Conservation (phyloP, 192 early-diverging fungal genomes). For the Endogone sp. region DNA sequence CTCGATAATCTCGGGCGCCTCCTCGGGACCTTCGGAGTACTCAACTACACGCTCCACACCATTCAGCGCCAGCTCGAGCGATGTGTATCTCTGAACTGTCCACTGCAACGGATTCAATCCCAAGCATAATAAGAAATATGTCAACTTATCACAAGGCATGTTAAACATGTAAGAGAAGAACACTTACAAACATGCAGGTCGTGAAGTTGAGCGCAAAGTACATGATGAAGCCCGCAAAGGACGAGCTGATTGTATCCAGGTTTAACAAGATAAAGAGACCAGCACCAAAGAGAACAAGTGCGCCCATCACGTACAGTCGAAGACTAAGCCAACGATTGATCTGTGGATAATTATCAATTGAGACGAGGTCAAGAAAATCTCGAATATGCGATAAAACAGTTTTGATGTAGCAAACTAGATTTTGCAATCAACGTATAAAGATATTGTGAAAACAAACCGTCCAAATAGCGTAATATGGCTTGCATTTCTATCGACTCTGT, state of each 20-base stretch:
- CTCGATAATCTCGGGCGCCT: conserved; percentile 55
- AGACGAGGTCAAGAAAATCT: no score
- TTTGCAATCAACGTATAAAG: no score
- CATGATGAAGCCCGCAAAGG: conserved; percentile 81
- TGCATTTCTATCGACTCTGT: conserved; percentile 52
- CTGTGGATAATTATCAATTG: no score
- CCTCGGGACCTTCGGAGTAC: conserved; percentile 78
- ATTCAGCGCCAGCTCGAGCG: conserved; percentile 83
- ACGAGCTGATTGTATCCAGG: conserved; percentile 54
- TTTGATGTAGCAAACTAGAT: no score
- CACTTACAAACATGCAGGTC: neutral
- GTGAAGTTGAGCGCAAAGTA: conserved; percentile 74
- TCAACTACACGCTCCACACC: conserved; percentile 84
- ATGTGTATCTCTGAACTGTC: conserved; percentile 55
- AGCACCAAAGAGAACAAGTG: conserved; percentile 61
- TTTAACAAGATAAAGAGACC: conserved; percentile 57
- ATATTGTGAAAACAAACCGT: conserved; percentile 25
- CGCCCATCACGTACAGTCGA: conserved; percentile 71
- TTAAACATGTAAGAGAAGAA: no score
- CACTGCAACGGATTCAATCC: conserved; percentile 49
- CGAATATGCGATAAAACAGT: no score
- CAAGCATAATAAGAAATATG: neutral
- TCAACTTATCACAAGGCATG: no score
- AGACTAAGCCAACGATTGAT: conserved; percentile 83
- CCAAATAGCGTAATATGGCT: conserved; percentile 83